Evolutionary conservation across 148 eudicot species (phyloP).

Genomic region (Polygonum aviculare): DNA sequence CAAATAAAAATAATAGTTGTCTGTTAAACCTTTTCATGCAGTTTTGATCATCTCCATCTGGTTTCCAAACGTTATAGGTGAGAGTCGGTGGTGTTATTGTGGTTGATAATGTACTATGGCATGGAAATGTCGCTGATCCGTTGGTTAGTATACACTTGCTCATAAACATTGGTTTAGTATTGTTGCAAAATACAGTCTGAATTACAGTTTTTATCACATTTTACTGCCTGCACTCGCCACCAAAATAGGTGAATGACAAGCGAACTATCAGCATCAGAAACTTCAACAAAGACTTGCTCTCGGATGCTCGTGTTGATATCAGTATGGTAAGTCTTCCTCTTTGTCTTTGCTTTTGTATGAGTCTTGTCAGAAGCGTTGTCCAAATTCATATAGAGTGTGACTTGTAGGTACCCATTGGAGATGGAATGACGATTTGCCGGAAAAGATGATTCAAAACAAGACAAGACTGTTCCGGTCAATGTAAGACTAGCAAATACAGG

Average conservation of each 20-base stretch:
- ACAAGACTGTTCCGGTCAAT: not conserved
- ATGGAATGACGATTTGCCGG: constrained; percentile 95
- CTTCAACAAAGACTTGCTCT: constrained; percentile 55
- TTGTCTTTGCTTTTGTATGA: not conserved
- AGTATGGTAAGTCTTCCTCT: constrained; percentile 50
- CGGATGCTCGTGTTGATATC: constrained; percentile 67
- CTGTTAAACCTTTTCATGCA: not conserved
- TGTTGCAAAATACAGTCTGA: not conserved
- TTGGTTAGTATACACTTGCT: constrained; percentile 26
- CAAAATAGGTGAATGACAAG: constrained; percentile 47
- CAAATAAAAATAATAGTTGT: not conserved
- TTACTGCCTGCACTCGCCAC: not conserved
- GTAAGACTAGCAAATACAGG: not conserved
- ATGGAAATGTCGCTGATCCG: constrained; percentile 86
- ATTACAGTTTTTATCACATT: not conserved
- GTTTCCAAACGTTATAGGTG: constrained; percentile 33
- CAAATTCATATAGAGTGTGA: not conserved
- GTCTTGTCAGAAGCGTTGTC: too few species aligned
- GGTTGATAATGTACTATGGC: constrained; percentile 94
- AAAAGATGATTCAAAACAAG: constrained; percentile 32
- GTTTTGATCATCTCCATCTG: constrained; percentile 3
- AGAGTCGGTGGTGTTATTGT: constrained; percentile 85
- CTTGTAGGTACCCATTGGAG: constrained; percentile 81
- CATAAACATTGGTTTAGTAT: not conserved
- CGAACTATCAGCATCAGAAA: constrained; percentile 60